Percentiles rank a stretch among this genome's conserved stretches.
Conservation (phyloP, 2,329 filamentous ascomycete species). For the Bipolaris bicolor region DNA sequence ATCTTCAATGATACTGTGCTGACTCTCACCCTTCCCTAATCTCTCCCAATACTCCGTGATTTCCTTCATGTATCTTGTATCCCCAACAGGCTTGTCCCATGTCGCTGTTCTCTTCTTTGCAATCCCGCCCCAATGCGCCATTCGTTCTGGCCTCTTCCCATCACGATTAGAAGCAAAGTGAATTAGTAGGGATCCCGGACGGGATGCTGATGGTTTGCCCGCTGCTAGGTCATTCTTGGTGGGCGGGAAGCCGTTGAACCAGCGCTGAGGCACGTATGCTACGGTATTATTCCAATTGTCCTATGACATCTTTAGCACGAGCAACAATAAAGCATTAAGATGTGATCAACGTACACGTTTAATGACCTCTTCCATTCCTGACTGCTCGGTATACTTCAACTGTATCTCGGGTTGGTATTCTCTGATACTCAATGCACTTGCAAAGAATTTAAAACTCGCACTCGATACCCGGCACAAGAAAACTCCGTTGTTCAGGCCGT, state of each 20-base stretch:
- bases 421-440: constrained; percentile 30
- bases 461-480: constrained; percentile 49
- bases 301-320: background rate
- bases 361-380: constrained; percentile 7
- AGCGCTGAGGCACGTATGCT: constrained; percentile 7
- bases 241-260: constrained; percentile 12
- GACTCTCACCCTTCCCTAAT: background rate
- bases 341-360: background rate
- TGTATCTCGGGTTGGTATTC: constrained; percentile 7
- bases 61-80: constrained; percentile 4
- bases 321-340: background rate
- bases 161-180: constrained; percentile 13
- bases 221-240: background rate
- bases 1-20: background rate
- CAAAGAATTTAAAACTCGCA: constrained; percentile 49
- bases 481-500: constrained; percentile 50
- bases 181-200: constrained; percentile 3
- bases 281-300: background rate
- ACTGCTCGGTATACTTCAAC: constrained; percentile 12
- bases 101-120: background rate
- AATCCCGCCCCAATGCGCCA: constrained; percentile 7
- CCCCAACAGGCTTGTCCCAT: constrained; percentile 1
- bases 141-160: constrained; percentile 10
- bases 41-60: constrained; percentile 5
- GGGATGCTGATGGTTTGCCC: background rate